Conservation (phyloP, 306 rosid species). For the Luffa acutangula region DNA sequence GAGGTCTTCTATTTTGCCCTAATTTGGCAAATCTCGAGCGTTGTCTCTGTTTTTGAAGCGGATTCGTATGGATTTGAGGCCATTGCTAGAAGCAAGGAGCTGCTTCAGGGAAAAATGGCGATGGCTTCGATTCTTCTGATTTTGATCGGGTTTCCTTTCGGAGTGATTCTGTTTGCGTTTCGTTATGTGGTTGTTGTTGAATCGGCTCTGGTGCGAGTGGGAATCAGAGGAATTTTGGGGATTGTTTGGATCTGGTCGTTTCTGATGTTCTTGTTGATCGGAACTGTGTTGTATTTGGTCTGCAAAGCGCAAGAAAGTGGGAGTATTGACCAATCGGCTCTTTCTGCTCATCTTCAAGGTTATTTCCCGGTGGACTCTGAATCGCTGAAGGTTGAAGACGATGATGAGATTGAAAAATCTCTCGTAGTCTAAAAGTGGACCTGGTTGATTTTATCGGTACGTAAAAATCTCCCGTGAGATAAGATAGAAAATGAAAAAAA, state of each 20-base stretch:
- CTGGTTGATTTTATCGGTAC: too few species aligned
- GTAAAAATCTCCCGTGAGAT: too few species aligned
- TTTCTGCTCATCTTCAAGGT: slow-evolving; percentile 40
- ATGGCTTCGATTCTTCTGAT: slow-evolving; percentile 18
- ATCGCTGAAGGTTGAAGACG: slow-evolving; percentile 41
- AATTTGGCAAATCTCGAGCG: slow-evolving; percentile 64
- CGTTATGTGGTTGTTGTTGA: slow-evolving; percentile 29
- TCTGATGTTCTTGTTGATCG: slow-evolving; percentile 24
- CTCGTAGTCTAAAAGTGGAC: not conserved
- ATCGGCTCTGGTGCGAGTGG: slow-evolving; percentile 13
- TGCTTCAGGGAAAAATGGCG: slow-evolving; percentile 48
- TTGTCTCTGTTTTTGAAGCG: slow-evolving; percentile 53
- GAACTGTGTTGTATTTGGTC: slow-evolving; percentile 59
- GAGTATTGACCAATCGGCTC: slow-evolving; percentile 43
- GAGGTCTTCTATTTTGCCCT: slow-evolving; percentile 39
- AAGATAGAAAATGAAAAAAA: too few species aligned
- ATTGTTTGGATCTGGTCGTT: slow-evolving; percentile 25
- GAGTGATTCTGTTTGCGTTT: slow-evolving; percentile 12
- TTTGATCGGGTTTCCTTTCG: not conserved
- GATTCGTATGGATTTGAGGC: slow-evolving; percentile 45
- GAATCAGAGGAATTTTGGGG: slow-evolving; percentile 21
- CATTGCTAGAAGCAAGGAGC: slow-evolving; percentile 43
- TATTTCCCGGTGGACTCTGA: slow-evolving; percentile 27
- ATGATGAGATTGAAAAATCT: slow-evolving; percentile 28
- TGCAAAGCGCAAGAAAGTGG: slow-evolving; percentile 67